Evolutionary conservation across 306 rosid genomes (phyloP).

Genomic region (Argentina anserina): DNA sequence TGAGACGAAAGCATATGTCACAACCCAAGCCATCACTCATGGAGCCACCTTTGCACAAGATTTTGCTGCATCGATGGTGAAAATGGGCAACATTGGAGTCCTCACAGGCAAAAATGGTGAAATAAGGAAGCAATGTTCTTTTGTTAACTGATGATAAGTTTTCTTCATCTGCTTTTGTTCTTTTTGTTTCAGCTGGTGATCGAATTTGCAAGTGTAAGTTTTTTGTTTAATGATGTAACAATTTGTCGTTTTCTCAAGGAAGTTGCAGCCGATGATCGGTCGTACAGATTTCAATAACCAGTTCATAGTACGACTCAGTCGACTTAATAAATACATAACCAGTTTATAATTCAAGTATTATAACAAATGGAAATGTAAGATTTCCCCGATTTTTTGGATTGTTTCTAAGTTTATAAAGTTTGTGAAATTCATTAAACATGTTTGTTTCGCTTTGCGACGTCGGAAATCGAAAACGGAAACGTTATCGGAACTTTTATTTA

Average conservation of each 20-base stretch:
- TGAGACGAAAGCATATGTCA: conserved; percentile 30
- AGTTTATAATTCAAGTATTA: too few species aligned
- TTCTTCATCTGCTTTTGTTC: not conserved
- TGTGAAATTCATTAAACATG: too few species aligned
- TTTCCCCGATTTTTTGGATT: too few species aligned
- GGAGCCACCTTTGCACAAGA: conserved; percentile 31
- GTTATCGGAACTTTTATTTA: too few species aligned
- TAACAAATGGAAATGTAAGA: too few species aligned
- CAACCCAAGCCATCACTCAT: conserved; percentile 9
- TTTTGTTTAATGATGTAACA: not conserved
- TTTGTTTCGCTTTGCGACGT: too few species aligned
- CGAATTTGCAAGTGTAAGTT: not conserved
- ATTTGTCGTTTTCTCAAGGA: not conserved
- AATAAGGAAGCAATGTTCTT: conserved; percentile 27
- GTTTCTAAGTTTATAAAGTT: too few species aligned
- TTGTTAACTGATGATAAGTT: conserved; percentile 13
- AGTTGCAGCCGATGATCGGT: not conserved
- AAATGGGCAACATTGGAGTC: conserved; percentile 37
- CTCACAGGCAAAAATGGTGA: conserved; percentile 40
- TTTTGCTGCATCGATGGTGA: conserved; percentile 37
- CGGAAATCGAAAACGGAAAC: too few species aligned
- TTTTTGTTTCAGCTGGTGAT: not conserved
- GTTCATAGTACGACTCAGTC: too few species aligned
- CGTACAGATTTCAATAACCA: too few species aligned
- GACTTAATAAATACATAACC: too few species aligned